phyloP scores from a whole-genome alignment of 176 grass and related monocot species.

The Ampelocalamus luodianensis region DNA sequence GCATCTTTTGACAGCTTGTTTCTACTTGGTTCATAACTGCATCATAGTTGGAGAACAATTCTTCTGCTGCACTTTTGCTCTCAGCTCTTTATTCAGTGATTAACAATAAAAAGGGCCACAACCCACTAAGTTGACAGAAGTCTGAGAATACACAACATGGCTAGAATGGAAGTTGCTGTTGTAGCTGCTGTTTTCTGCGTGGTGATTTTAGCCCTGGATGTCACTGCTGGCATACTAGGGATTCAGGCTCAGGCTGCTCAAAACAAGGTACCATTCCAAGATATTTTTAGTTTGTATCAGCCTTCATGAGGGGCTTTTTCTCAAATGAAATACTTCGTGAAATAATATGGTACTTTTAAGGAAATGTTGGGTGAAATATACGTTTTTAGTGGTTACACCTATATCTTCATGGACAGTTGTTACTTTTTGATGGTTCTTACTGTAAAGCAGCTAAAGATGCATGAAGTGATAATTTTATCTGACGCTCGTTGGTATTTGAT shows the following conservation, averaged over 20 bases:
- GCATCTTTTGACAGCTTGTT: conserved; percentile 79
- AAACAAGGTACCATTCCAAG: conserved; percentile 67
- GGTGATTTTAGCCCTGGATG: conserved; percentile 75
- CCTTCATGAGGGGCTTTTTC: not conserved
- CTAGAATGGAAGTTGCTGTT: conserved; percentile 46
- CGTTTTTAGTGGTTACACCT: not conserved
- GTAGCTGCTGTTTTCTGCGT: conserved; percentile 80
- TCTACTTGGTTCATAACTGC: conserved; percentile 44
- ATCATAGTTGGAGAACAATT: conserved; percentile 50
- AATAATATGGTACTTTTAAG: not conserved
- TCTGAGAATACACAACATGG: conserved; percentile 47
- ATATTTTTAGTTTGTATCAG: not conserved
- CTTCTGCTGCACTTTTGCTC: conserved; percentile 44
- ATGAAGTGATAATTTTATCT: conserved; percentile 24
- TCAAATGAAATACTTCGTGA: not conserved
- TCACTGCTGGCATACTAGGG: conserved; percentile 89
- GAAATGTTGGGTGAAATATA: not conserved
- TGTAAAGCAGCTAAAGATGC: not conserved
- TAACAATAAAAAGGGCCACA: conserved; percentile 48
- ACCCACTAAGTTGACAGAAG: conserved; percentile 29
- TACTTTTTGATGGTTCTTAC: not conserved
- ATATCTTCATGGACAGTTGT: not conserved
- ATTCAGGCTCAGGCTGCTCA: conserved; percentile 82
- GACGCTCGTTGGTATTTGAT: not conserved
- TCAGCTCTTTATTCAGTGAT: conserved; percentile 43